Conservation (phyloP, 2,329 filamentous ascomycete genomes). For the Sodiomyces alkalinus region DNA sequence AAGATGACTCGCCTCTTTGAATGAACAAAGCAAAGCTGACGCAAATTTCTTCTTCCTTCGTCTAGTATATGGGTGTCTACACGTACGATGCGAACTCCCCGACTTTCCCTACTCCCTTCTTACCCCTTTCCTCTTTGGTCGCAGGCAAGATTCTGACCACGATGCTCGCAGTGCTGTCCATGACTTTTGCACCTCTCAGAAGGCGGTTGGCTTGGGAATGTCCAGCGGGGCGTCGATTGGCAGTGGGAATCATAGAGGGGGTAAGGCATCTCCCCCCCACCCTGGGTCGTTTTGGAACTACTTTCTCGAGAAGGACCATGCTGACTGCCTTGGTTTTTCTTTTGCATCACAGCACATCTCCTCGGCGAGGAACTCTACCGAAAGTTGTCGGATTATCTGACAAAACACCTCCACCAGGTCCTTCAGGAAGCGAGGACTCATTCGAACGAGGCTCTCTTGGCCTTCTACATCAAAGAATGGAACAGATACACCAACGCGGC, state of each 20-base stretch:
- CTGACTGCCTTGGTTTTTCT: constrained; percentile 3
- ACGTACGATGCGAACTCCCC: no score
- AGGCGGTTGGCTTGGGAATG: constrained; percentile 52
- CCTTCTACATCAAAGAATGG: constrained; percentile 96
- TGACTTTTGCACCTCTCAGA: constrained; percentile 98
- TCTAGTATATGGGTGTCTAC: constrained; percentile 87
- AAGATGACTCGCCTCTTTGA: constrained; percentile 3
- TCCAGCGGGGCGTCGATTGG: constrained; percentile 17
- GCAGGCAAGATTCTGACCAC: constrained; percentile 18
- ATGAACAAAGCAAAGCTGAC: no score
- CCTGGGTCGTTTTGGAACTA: constrained; percentile 5
- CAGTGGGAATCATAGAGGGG: constrained; percentile 53
- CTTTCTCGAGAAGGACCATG: no score
- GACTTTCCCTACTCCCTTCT: not conserved
- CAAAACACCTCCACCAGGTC: constrained; percentile 57
- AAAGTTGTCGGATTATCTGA: constrained; percentile 76
- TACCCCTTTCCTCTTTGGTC: not conserved
- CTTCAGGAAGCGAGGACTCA: constrained; percentile 61
- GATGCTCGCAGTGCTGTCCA: constrained; percentile 61
- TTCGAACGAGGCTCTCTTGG: constrained; percentile 75
- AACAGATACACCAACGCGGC: constrained; percentile 86
- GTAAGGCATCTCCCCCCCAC: constrained; percentile 23
- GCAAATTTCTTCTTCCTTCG: not conserved
- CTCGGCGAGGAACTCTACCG: constrained; percentile 93
- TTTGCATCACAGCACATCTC: constrained; percentile 59